Base-by-base conservation (phyloP, 768 basidiomycete genomes). In the Podaxis sp. region DNA sequence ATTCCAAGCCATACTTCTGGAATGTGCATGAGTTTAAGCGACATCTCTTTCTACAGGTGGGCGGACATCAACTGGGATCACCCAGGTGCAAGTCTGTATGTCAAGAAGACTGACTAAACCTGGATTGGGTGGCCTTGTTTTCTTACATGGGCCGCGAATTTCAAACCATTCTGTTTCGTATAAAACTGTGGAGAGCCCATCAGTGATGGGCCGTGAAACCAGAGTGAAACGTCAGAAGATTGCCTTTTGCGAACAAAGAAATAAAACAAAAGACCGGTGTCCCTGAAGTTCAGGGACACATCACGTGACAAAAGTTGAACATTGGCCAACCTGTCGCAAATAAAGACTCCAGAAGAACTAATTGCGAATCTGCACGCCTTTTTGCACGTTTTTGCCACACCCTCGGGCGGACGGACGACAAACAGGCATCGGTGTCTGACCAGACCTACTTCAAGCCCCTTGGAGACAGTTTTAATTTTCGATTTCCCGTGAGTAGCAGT, bases 271-370 rank as follows among this genome's bases (percentile, higher is more conserved):
- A 22, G 19, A 19, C 22, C 17, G 36, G 60, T 24, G 65, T 57
- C 61, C n/a, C 65, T 64, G 63, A 38, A 65, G 63, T 25, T 60
- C 59, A 19, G 54, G 40, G 29, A 76, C 77, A 74, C 78, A 70
- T 79, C 80, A 81, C 79, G 79, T 80, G 80, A 47, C 33, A 33
- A 73, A 78, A 76, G 69, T 77, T 80, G 79, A 88, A 87, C 83
- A 75, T 80, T 71, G 66, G 68, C 78, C 77, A 83, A 84, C 79
- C 70, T 73, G 63, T 64, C 62, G 67, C 73, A 75, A 78, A 77
- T 75, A 76, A 78, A 77, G 73, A 66, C 72, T 72, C 78, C 77
- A 64, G 75, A 43, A 55, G 61, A 62, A 68, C 61, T 36, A 65
- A 60, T 49, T 62, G 59, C 66, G 65, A 64, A 66, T 67, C 59